These are phyloP conservation scores for Calamus simplicifolius DNA, from an alignment of 176 grass and related monocot genomes.

Conservation along the genomic window DNA sequence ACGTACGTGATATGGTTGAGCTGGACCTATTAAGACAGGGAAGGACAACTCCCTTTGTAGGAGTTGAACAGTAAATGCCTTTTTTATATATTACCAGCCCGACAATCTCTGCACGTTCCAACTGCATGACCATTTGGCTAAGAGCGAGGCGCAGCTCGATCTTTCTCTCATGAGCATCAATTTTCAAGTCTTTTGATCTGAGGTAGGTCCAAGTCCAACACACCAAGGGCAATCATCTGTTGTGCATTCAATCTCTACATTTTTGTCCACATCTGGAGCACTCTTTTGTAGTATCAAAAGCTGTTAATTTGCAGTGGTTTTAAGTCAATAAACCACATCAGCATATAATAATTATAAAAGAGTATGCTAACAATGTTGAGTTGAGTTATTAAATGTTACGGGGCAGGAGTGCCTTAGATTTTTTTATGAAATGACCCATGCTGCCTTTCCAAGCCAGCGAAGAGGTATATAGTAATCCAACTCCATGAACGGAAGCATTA, in stretches of 20 bases:
- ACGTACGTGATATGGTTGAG: background rate
- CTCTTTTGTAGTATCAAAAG: too few species aligned
- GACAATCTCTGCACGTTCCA: slow-evolving; percentile 66
- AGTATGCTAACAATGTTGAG: too few species aligned
- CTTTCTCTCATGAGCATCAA: slow-evolving; percentile 44
- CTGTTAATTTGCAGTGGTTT: too few species aligned
- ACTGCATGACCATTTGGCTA: slow-evolving; percentile 70
- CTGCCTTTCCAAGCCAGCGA: too few species aligned
- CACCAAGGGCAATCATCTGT: slow-evolving; percentile 80
- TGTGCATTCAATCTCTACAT: slow-evolving; percentile 86
- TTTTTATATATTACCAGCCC: slow-evolving; percentile 69
- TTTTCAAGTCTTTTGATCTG: slow-evolving; percentile 60
- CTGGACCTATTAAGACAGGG: slow-evolving; percentile 77
- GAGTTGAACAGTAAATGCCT: slow-evolving; percentile 57
- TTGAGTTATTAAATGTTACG: too few species aligned
- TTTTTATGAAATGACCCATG: too few species aligned
- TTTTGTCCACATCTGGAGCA: slow-evolving; percentile 43
- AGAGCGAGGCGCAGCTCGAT: slow-evolving; percentile 56
- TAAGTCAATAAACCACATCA: too few species aligned
- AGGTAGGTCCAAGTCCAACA: slow-evolving; percentile 36
- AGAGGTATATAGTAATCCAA: too few species aligned
- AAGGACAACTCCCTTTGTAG: slow-evolving; percentile 56
- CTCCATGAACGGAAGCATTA: too few species aligned
- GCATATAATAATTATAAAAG: too few species aligned
- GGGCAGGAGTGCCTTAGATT: too few species aligned